Conservation (phyloP, 495 filamentous ascomycete genomes). For the Hypoxylon lenormandii region DNA sequence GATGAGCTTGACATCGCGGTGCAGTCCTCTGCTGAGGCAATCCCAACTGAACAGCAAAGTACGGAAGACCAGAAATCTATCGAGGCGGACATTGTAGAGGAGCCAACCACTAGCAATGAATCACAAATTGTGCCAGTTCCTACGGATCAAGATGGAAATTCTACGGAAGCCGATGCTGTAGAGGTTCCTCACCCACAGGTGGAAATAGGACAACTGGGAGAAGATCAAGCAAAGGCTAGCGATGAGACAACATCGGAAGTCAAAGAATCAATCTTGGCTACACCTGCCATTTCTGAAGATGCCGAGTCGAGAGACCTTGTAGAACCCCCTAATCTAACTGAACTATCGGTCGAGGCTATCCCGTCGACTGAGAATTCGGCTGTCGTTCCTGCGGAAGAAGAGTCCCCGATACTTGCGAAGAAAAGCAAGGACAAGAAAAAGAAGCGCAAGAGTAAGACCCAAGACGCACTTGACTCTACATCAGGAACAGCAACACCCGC, state of each 20-base stretch:
- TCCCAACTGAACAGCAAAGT: conserved; percentile 11
- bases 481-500: conserved; percentile 4
- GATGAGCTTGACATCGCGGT: conserved; percentile 3
- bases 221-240: conserved; percentile 10
- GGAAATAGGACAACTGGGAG: neutral
- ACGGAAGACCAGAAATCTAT: neutral
- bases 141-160: conserved; percentile 10
- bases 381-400: conserved; percentile 10
- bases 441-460: conserved; percentile 47
- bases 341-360: conserved; percentile 23
- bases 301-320: conserved; percentile 4
- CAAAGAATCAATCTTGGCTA: conserved; percentile 16
- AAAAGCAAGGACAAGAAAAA: conserved; percentile 54
- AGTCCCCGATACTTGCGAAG: conserved; percentile 22
- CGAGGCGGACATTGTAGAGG: conserved; percentile 14
- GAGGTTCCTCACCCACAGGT: conserved; percentile 7
- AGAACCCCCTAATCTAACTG: conserved; percentile 1
- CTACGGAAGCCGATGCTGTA: conserved; percentile 2
- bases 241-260: conserved; percentile 6
- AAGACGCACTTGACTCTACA: conserved; percentile 26
- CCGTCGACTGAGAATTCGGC: conserved; percentile 1
- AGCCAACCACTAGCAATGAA: conserved; percentile 8
- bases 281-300: conserved; percentile 17
- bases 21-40: conserved; percentile 3
- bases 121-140: conserved; percentile 5